Evolutionary conservation across 345 rosid species (phyloP), one percentile per base, ranked within the genome.

Genomic region (Adansonia digitata): DNA sequence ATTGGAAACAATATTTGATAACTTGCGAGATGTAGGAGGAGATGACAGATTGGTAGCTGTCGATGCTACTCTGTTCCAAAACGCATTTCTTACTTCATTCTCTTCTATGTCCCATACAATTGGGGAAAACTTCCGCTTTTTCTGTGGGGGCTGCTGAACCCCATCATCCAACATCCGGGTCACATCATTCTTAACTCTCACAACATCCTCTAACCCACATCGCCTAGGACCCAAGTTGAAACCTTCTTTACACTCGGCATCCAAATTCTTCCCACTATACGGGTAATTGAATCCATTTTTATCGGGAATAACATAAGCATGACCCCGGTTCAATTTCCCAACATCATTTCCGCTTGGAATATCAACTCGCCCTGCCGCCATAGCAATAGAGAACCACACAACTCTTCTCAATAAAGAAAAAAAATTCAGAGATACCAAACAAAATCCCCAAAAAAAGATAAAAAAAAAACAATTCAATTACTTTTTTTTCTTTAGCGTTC

Each of bases 61-160:
- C 2, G 77, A 60, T 29, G 52, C 42, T 72, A 70, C 63, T 42
- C 74, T 71, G 55, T 68, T 82, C 78, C 79, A 77, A 2, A 80
- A 77, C 0, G 84, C 75, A 56, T 61, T 42, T 60, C 73, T 85
- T 70, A 20, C 64, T 67, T 74, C 78, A 73, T 81, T 80, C 31
- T 83, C 84, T 68, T 86, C 84, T 22, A 35, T 29, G 31, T 82
- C 86, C 93, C 92, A 86, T 37, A 79, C 14, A 71, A 87, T 64
- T 1, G 90, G 92, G 0, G 92, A 89, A 67, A 88, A 87, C 80
- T 88, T 94, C 85, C 88, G 85, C 76, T 69, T 94, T 82, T 86
- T 94, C 79, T 79, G 84, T 31, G 73, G 68, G 7, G 86, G 89
- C 68, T 77, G 31, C 62, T 67, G 86, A 60, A 76, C 74, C 67